Evolutionary conservation across 106 monocot genomes (phyloP).

Genomic region (Dendrobium nobile): DNA sequence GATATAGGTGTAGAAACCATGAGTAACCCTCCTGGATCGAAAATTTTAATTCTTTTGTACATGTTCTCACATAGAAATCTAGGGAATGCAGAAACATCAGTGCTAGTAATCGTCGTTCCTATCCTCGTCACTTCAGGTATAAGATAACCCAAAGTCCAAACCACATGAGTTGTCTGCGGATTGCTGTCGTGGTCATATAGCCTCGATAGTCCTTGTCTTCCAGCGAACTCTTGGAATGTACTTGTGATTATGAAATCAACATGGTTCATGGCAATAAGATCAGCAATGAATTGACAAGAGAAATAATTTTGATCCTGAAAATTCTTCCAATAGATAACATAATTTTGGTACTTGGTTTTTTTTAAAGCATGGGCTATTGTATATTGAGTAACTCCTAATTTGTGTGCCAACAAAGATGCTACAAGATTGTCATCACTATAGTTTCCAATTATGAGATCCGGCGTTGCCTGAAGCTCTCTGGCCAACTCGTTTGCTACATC

Average conservation of each 20-base stretch:
- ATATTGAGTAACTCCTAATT: constrained; percentile 72
- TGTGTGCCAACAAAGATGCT: constrained; percentile 55
- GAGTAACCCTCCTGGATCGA: too few relatives aligned
- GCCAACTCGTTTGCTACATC: constrained; percentile 63
- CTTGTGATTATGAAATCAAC: constrained; percentile 78
- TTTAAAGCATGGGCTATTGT: constrained; percentile 72
- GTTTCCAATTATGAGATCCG: constrained; percentile 68
- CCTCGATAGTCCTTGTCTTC: constrained; percentile 15
- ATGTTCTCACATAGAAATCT: too few relatives aligned
- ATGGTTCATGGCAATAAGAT: constrained; percentile 75
- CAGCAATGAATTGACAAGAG: constrained; percentile 31
- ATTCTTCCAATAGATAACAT: constrained; percentile 68
- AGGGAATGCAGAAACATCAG: too few relatives aligned
- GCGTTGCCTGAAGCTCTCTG: constrained; percentile 53
- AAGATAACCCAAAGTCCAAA: too few relatives aligned
- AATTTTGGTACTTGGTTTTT: constrained; percentile 72
- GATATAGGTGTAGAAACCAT: too few relatives aligned
- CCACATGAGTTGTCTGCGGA: too few relatives aligned
- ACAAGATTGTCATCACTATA: constrained; percentile 83
- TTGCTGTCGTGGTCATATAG: too few relatives aligned
- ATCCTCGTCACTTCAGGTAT: too few relatives aligned
- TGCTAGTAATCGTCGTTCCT: too few relatives aligned
- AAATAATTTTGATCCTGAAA: constrained; percentile 47
- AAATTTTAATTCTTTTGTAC: too few relatives aligned
- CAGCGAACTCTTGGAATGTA: constrained; percentile 80